Conservation (phyloP, 495 filamentous ascomycete genomes). For the Penicillium simplicissimum region DNA sequence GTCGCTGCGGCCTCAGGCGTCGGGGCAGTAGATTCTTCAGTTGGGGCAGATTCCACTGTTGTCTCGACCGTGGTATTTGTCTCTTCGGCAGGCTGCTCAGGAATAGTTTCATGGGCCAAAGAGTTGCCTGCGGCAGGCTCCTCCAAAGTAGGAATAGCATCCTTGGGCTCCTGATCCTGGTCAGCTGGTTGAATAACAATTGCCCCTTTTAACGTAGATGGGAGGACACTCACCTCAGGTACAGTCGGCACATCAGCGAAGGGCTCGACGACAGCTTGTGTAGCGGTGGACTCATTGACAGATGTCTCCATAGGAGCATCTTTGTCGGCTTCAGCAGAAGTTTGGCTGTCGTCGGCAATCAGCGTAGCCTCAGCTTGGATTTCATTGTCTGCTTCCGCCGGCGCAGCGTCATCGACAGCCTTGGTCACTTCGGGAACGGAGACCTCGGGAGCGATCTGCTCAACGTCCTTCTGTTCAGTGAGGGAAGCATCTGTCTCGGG, state of each 20-base stretch:
- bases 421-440: not conserved
- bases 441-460: not conserved
- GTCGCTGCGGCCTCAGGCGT: not conserved
- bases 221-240: not conserved
- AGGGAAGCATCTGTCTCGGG: conserved; percentile 15
- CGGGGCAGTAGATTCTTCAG: not conserved
- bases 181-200: not conserved
- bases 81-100: not conserved
- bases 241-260: not conserved
- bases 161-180: conserved; percentile 2
- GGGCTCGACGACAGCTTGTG: not conserved
- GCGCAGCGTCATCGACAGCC: not conserved
- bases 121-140: not conserved
- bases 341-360: not conserved
- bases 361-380: conserved; percentile 6
- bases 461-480: conserved; percentile 18
- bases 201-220: not conserved
- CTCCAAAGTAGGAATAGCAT: not conserved
- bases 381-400: not conserved
- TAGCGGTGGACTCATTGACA: not conserved
- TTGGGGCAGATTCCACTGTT: not conserved
- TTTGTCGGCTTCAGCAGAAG: not conserved
- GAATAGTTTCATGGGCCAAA: not conserved
- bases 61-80: not conserved
- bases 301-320: not conserved